phyloP scores from a whole-genome alignment of 768 basidiomycete species.

The Pulveroboletus sp. region DNA sequence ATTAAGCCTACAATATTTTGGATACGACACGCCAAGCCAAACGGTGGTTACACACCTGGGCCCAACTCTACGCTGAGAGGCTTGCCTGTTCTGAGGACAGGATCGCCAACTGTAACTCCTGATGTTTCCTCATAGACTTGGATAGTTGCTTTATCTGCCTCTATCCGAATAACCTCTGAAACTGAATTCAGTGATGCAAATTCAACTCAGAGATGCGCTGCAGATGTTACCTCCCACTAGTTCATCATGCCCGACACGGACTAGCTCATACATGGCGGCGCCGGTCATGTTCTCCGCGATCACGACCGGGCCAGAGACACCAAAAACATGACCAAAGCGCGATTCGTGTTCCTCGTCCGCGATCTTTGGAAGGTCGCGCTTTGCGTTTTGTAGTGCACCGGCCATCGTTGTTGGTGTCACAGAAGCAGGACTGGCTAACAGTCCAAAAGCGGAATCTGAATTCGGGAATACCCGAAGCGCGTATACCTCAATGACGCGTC shows the following conservation, averaged over 20 bases:
- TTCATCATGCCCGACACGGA: conserved; percentile 97
- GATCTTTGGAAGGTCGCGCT: conserved; percentile 81
- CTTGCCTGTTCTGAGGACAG: conserved; percentile 95
- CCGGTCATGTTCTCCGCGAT: conserved; percentile 94
- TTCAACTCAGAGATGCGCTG: neutral
- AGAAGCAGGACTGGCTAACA: neutral
- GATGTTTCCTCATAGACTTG: conserved; percentile 99
- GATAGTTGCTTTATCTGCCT: conserved; percentile 95
- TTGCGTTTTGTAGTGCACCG: conserved; percentile 88
- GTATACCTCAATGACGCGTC: conserved; percentile 35
- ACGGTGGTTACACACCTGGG: conserved; percentile 58
- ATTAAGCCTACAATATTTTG: conserved; percentile 65
- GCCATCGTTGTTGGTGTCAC: conserved; percentile 55
- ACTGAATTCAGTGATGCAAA: conserved; percentile 10
- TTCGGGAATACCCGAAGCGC: conserved; percentile 27
- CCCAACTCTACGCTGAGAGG: conserved; percentile 97
- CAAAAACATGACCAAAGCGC: conserved; percentile 82
- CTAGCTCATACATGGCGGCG: conserved; percentile 96
- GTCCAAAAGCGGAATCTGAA: conserved; percentile 30
- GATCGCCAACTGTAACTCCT: conserved; percentile 97
- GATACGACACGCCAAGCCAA: neutral
- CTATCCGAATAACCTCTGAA: conserved; percentile 97
- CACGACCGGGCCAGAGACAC: conserved; percentile 98
- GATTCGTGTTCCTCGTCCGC: conserved; percentile 87
- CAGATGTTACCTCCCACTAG: conserved; percentile 79